Evolutionary conservation across 192 early-diverging fungal genomes (phyloP).

Genomic region (Rhizoclosmatium globosum): DNA sequence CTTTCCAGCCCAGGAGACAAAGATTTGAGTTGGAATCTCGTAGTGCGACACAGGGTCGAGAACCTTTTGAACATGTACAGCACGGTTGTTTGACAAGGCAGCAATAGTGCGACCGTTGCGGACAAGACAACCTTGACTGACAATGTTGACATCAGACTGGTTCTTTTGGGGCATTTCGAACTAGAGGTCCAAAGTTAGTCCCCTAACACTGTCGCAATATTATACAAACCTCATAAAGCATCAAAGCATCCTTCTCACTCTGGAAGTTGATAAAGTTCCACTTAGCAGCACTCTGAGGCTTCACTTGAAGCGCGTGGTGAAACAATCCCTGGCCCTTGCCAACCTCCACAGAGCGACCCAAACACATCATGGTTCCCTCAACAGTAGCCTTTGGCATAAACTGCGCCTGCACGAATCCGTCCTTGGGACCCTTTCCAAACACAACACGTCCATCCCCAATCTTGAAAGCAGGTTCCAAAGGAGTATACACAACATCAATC

Average conservation of each 20-base stretch:
- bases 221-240: conserved; percentile 54
- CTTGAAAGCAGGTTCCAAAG: conserved; percentile 77
- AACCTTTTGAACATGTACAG: conserved; percentile 67
- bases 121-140: conserved; percentile 78
- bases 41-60: conserved; percentile 83
- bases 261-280: conserved; percentile 90
- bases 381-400: conserved; percentile 84
- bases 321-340: conserved; percentile 71
- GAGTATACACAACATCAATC: conserved; percentile 67
- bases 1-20: conserved; percentile 74
- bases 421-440: conserved; percentile 60
- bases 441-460: conserved; percentile 79
- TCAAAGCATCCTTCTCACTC: conserved; percentile 65
- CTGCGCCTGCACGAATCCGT: conserved; percentile 75
- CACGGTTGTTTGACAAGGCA: conserved; percentile 77
- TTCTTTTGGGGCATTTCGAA: conserved; percentile 79
- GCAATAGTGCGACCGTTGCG: conserved; percentile 70
- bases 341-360: conserved; percentile 55
- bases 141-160: conserved; percentile 41
- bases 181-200: conserved; percentile 39
- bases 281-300: conserved; percentile 82
- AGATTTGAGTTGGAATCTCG: conserved; percentile 73
- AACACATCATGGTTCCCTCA: conserved; percentile 73
- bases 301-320: conserved; percentile 85
- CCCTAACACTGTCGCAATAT: neutral